phyloP scores from a whole-genome alignment of 129 eudicot genomes.

The Oenanthe sinensis region DNA sequence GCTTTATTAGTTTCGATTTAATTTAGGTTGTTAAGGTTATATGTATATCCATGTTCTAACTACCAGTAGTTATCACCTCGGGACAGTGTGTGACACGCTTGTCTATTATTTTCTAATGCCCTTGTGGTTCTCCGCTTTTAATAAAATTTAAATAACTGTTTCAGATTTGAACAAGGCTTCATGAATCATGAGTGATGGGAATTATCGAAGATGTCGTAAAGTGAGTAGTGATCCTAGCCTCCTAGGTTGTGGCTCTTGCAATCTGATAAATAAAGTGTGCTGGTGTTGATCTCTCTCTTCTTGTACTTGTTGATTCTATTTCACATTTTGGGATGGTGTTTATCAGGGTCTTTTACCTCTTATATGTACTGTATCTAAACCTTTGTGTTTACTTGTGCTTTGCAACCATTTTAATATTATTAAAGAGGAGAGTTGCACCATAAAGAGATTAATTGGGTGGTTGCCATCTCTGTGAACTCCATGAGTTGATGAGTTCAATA shows the following conservation, averaged over 20 bases:
- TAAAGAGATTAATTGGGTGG: not conserved
- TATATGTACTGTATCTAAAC: not conserved
- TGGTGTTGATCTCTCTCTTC: slow-evolving; percentile 6
- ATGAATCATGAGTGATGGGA: not conserved
- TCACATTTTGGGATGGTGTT: not conserved
- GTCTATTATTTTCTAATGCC: not conserved
- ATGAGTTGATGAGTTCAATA: too few species aligned
- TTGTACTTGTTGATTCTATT: not conserved
- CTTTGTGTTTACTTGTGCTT: not conserved
- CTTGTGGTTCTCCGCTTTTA: not conserved
- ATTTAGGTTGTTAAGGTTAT: too few species aligned
- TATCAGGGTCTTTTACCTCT: not conserved
- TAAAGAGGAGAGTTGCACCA: not conserved
- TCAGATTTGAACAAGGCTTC: slow-evolving; percentile 20
- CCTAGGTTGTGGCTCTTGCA: slow-evolving; percentile 2
- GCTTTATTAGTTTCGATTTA: too few species aligned
- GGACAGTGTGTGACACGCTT: not conserved
- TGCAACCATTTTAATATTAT: not conserved
- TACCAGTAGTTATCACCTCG: not conserved
- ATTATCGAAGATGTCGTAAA: not conserved
- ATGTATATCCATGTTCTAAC: not conserved
- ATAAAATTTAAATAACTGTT: slow-evolving; percentile 2
- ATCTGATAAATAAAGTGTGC: slow-evolving; percentile 9
- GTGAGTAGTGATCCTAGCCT: not conserved
- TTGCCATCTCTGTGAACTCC: not conserved